Evolutionary conservation across 345 rosid species (phyloP), one percentile per base, ranked within the genome.

Genomic region (Populus pruinosa): DNA sequence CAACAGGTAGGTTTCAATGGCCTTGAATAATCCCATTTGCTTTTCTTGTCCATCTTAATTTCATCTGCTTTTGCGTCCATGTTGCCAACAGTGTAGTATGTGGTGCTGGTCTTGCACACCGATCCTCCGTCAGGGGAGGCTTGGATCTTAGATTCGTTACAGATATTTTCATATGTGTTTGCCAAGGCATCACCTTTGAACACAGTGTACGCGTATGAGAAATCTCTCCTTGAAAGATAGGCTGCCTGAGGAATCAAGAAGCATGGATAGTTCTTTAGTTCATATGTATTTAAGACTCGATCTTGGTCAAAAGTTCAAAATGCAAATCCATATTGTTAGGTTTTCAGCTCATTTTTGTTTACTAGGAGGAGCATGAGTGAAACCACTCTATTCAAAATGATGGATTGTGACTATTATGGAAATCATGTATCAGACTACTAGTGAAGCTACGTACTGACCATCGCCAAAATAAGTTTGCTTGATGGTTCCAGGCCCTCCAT

Each of bases 401-500:
- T 29, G 31, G 31, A 29, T 29, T 29, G 31, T 29, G 31, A 29
- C 1, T 29, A 2, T 29, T 29, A 29, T 2, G 31, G 31, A 29
- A 29, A 29, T 29, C 31, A 29, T 29, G 31, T 29, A 29, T 29
- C 31, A 29, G 31, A 29, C n/a, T n/a, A n/a, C n/a, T n/a, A n/a
- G n/a, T n/a, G n/a, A n/a, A n/a, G n/a, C 31, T 29, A 29, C 31
- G 31, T 1, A 61, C 25, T 61, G 8, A 53, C 77, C 53, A 61
- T 83, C 81, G 5, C 71, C 75, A 41, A 86, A 83, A 33, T 77
- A 79, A 49, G 81, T 63, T 73, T 67, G 77, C 72, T 77, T 81
- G 56, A 81, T 77, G 62, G 78, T 83, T 35, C 88, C 85, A 17
- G 85, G 73, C 53, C 83, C 85, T 74, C 88, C 86, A 20, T 83